Percentiles rank a stretch among this genome's conserved stretches.
Evolutionary conservation across 306 rosid species (phyloP).

Genomic region (Senna tora): DNA sequence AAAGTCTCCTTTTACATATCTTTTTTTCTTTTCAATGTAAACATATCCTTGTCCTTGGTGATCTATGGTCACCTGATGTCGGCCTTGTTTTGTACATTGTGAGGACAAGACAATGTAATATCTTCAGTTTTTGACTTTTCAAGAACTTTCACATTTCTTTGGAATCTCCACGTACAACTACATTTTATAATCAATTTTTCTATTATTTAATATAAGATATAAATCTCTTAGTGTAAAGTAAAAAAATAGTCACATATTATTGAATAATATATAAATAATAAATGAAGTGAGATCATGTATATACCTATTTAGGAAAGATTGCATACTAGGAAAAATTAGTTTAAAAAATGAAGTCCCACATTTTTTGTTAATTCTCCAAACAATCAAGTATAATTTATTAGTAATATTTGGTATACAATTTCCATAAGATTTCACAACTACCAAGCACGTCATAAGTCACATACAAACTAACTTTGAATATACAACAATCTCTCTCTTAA

Average conservation of each 20-base stretch:
- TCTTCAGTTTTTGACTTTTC: background rate
- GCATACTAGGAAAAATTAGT: background rate
- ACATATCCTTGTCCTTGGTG: too few species aligned
- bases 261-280: too few species aligned
- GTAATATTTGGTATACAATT: background rate
- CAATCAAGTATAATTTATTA: constrained; percentile 1
- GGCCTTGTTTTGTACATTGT: background rate
- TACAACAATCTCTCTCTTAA: constrained; percentile 9
- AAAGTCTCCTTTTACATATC: too few species aligned
- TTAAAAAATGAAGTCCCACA: background rate
- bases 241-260: too few species aligned
- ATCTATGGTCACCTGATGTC: background rate
- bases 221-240: too few species aligned
- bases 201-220: too few species aligned
- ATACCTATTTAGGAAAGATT: too few species aligned
- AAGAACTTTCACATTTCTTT: background rate
- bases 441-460: constrained; percentile 29
- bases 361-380: background rate
- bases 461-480: constrained; percentile 7
- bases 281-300: too few species aligned
- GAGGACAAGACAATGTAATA: background rate
- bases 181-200: background rate
- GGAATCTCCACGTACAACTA: background rate
- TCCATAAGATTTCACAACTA: constrained; percentile 5
- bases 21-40: background rate